Base-by-base conservation (phyloP, 768 basidiomycete genomes). In the Paxillus rubicundulus region DNA sequence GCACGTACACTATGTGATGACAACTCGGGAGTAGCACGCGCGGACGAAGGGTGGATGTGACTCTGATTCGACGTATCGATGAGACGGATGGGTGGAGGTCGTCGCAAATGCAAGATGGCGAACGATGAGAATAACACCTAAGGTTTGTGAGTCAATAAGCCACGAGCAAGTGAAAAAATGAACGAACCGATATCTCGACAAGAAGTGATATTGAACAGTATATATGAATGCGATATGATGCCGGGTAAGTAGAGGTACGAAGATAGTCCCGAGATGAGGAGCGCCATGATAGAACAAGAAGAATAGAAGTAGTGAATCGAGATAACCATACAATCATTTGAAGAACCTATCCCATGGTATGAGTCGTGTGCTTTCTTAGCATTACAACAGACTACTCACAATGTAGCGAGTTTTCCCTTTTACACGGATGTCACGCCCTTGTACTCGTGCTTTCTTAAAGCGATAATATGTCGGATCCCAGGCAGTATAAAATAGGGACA, bases 391-490 rank as follows among this genome's bases (percentile, higher is more conserved):
- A 27, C 17, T 17, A 69, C 85, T 49, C 63, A 86, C 89, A 55
- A 80, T 82, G 62, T 92, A 88, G 52, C 67, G 62, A 9, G 68
- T 69, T 66, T 83, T 87, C 18, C 89, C 87, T 24, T 74, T 76
- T 33, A 89, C 72, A 45, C 86, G 81, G 20, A 91, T 76, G 55
- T 84, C 79, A 17, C 88, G 81, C 2, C 89, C 87, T 72, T 91
- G 88, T 38, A 79, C 72, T 59, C 81, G 78, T 12, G 85, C 82
- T 57, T 72, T 77, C 57, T 77, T 77, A 49, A 81, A 72, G 9
- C 79, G 73, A 20, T 78, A 70, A 67, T 92, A 92, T 17, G 87
- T 88, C 12, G 91, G 92, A 64, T 96, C 85, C 93, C 93, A 96
- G 2, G 78, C 82, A 1, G 84, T 83, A 86, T 92, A 95, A 6